phyloP scores from a whole-genome alignment of 371 early-diverging fungal species.

The Mucor piriformis region DNA sequence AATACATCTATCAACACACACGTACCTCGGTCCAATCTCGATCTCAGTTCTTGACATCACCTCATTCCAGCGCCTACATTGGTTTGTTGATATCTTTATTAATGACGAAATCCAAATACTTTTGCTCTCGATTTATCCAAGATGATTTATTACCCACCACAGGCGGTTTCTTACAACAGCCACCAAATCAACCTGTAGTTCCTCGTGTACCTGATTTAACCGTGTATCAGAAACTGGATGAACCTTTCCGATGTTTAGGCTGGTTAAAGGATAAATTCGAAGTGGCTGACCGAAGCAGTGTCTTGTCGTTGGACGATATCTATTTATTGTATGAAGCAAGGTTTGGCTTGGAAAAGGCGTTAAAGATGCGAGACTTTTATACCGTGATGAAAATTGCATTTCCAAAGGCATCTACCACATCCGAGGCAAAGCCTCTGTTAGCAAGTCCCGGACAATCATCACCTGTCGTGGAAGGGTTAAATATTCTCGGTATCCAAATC shows the following conservation, averaged over 20 bases:
- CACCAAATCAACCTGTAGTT: background rate
- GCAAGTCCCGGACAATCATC: conserved; percentile 3
- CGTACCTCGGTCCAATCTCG: conserved; percentile 52
- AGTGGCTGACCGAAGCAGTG: conserved; percentile 34
- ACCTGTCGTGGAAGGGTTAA: conserved; percentile 22
- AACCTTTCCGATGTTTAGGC: conserved; percentile 53
- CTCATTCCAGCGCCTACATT: conserved; percentile 51
- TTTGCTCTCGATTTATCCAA: conserved; percentile 31
- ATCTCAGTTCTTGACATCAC: conserved; percentile 41
- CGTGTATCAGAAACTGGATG: conserved; percentile 43
- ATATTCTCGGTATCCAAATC: conserved; percentile 33
- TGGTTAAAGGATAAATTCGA: conserved; percentile 60
- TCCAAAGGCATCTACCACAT: conserved; percentile 23
- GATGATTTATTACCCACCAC: conserved; percentile 15
- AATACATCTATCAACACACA: conserved; percentile 74
- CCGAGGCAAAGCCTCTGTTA: conserved; percentile 12
- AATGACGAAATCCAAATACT: conserved; percentile 42
- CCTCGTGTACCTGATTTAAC: conserved; percentile 40
- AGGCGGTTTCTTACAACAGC: too few relatives aligned
- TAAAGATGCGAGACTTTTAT: conserved; percentile 48
- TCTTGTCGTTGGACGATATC: conserved; percentile 50
- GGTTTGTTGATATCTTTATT: conserved; percentile 52
- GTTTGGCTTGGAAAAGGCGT: conserved; percentile 49
- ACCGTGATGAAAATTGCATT: conserved; percentile 49
- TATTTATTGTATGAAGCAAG: conserved; percentile 48